These are phyloP conservation scores for Phytopythium ostracodes DNA, from an alignment of 352 stramenopile genomes.

Conservation along the genomic window DNA sequence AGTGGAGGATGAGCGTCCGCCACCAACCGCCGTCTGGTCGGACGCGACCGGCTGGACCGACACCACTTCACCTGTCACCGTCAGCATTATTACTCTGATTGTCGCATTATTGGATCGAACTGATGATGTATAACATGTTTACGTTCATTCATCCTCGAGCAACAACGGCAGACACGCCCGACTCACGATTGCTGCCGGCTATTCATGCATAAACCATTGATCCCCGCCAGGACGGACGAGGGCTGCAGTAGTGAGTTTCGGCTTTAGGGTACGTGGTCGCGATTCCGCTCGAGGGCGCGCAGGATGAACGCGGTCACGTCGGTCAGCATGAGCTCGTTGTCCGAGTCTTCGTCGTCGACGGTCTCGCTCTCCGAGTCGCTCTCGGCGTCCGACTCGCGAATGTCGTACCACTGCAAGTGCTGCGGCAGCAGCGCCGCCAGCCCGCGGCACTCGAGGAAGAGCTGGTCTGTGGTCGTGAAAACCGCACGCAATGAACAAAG, in stretches of 20 bases:
- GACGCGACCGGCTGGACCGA: background rate
- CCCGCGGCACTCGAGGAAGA: constrained; percentile 24
- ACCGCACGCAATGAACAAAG: background rate
- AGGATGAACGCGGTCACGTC: constrained; percentile 10
- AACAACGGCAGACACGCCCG: too few relatives aligned
- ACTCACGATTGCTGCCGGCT: too few relatives aligned
- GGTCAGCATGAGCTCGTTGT: constrained; percentile 11
- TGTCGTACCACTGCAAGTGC: constrained; percentile 57
- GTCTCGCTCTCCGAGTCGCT: constrained; percentile 20
- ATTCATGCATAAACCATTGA: too few relatives aligned
- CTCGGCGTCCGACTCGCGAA: constrained; percentile 34
- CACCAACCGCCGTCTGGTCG: background rate
- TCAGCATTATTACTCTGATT: background rate
- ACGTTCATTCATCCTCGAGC: too few relatives aligned
- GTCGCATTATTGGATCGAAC: background rate
- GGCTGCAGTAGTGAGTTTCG: too few relatives aligned
- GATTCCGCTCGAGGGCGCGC: constrained; percentile 3
- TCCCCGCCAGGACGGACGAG: too few relatives aligned
- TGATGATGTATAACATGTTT: too few relatives aligned
- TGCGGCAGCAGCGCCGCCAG: constrained; percentile 20
- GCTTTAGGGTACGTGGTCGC: background rate
- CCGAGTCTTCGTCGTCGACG: constrained; percentile 10
- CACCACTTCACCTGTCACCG: background rate
- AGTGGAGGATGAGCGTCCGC: background rate
- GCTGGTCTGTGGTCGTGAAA: constrained; percentile 10